A percentile compares a stretch with the other conserved stretches of the same genome.
phyloP scores from a whole-genome alignment of 2,329 filamentous ascomycete genomes.

The Ceratocystis alfenasii region DNA sequence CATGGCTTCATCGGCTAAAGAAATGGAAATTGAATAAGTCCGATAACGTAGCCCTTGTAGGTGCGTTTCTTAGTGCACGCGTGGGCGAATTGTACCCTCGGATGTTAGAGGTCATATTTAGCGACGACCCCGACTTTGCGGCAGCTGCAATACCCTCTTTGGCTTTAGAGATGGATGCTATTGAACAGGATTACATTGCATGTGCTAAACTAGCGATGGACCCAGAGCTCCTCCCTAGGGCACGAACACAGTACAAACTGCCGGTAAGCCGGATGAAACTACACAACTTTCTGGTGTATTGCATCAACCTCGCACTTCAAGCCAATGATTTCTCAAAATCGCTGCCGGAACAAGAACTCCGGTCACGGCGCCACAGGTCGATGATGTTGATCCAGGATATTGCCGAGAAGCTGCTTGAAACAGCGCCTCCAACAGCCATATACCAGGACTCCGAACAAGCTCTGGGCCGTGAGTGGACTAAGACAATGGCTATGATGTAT shows the following conservation, averaged over 20 bases:
- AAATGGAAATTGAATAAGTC: slow-evolving; percentile 8
- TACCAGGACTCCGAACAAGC: not conserved
- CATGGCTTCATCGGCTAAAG: slow-evolving; percentile 17
- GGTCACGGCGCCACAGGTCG: not conserved
- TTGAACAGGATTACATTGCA: slow-evolving; percentile 12
- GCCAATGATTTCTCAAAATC: not conserved
- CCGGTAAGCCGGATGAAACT: slow-evolving; percentile 19
- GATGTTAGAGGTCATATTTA: slow-evolving; percentile 12
- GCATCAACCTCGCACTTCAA: slow-evolving; percentile 16
- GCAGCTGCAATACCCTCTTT: slow-evolving; percentile 6
- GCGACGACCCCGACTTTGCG: slow-evolving; percentile 14
- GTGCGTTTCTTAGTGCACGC: slow-evolving; percentile 13
- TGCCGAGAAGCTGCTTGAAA: slow-evolving; percentile 15
- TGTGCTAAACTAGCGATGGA: not conserved
- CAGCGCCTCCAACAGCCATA: slow-evolving; percentile 10
- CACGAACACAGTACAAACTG: slow-evolving; percentile 15
- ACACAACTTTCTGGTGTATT: slow-evolving; percentile 18
- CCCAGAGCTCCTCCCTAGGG: not conserved
- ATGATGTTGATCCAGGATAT: slow-evolving; percentile 15
- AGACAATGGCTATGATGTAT: slow-evolving; percentile 21
- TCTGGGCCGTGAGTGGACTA: slow-evolving; percentile 12
- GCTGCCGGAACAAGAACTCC: not conserved
- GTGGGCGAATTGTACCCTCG: slow-evolving; percentile 18
- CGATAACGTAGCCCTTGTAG: slow-evolving; percentile 10
- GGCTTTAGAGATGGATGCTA: not conserved